phyloP scores from a whole-genome alignment of 2,329 filamentous ascomycete genomes.

The Hypoxylon sp. region DNA sequence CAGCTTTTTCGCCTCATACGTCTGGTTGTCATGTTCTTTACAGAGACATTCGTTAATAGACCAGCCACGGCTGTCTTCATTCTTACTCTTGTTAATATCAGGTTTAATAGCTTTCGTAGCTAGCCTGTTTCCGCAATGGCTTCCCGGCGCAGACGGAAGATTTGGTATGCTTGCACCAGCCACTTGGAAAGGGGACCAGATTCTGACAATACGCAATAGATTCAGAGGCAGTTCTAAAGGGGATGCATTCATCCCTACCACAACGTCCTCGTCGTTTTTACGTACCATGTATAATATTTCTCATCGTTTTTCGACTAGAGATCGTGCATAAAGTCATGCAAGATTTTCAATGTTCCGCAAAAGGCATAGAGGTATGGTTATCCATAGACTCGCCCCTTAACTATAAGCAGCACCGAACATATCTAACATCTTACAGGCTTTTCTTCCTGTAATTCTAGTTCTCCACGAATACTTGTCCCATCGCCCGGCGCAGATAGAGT shows the following conservation, averaged over 20 bases:
- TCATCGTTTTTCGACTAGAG: conserved; percentile 58
- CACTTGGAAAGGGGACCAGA: not conserved
- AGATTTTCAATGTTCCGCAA: conserved; percentile 59
- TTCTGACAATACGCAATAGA: conserved; percentile 31
- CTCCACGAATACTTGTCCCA: conserved; percentile 55
- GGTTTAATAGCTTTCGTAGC: conserved; percentile 52
- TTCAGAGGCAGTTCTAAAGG: conserved; percentile 48
- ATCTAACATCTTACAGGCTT: conserved; percentile 49
- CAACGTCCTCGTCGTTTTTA: conserved; percentile 58
- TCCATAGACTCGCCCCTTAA: too few species aligned
- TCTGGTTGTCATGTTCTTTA: conserved; percentile 57
- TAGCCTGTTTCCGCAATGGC: conserved; percentile 55
- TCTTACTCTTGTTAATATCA: conserved; percentile 57
- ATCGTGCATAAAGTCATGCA: conserved; percentile 56
- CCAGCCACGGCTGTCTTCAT: conserved; percentile 57
- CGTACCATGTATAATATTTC: conserved; percentile 54
- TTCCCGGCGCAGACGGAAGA: conserved; percentile 57
- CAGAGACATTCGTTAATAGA: conserved; percentile 60
- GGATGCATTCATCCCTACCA: conserved; percentile 50
- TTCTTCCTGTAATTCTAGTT: conserved; percentile 56
- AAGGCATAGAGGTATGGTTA: conserved; percentile 60
- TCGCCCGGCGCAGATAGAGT: conserved; percentile 46
- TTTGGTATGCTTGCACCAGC: conserved; percentile 48
- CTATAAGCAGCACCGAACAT: too few species aligned
- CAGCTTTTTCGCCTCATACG: conserved; percentile 58